Percentiles rank a stretch among this genome's conserved stretches.
Evolutionary conservation across 1,284 basidiomycete genomes (phyloP).

Genomic region (Fistulina hepatica): DNA sequence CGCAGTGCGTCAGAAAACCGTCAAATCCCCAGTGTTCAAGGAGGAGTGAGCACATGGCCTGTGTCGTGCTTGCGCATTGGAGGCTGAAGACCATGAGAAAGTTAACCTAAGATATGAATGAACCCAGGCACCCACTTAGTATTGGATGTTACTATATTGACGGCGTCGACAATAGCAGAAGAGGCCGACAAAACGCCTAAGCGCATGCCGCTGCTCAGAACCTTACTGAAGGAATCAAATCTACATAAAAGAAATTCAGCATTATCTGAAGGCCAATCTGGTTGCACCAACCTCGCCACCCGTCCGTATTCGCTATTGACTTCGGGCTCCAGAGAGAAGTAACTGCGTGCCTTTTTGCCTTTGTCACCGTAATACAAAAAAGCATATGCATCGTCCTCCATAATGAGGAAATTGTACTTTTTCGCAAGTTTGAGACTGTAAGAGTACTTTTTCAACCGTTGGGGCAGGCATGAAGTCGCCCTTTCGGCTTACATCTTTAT

Average conservation of each 20-base stretch:
- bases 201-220: slow-evolving; percentile 14
- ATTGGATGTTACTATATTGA: slow-evolving; percentile 13
- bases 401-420: slow-evolving; percentile 13
- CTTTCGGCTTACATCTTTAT: slow-evolving; percentile 9
- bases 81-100: slow-evolving; percentile 5
- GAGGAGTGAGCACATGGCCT: slow-evolving; percentile 10
- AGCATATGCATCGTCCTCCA: slow-evolving; percentile 15
- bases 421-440: slow-evolving; percentile 12
- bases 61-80: slow-evolving; percentile 9
- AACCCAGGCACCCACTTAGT: slow-evolving; percentile 7
- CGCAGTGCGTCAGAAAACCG: slow-evolving; percentile 60
- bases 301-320: slow-evolving; percentile 11
- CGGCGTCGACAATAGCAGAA: slow-evolving; percentile 1
- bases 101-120: neutral
- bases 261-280: neutral
- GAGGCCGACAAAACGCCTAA: slow-evolving; percentile 12
- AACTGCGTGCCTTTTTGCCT: slow-evolving; percentile 12
- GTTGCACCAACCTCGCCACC: slow-evolving; percentile 9
- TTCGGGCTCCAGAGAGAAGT: slow-evolving; percentile 12
- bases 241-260: neutral
- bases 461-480: neutral
- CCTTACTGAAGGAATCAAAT: slow-evolving; percentile 16
- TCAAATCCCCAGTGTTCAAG: slow-evolving; percentile 11
- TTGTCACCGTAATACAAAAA: slow-evolving; percentile 13
- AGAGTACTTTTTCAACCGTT: neutral